phyloP scores from a whole-genome alignment of 148 eudicot species.

The Euryodendron excelsum region DNA sequence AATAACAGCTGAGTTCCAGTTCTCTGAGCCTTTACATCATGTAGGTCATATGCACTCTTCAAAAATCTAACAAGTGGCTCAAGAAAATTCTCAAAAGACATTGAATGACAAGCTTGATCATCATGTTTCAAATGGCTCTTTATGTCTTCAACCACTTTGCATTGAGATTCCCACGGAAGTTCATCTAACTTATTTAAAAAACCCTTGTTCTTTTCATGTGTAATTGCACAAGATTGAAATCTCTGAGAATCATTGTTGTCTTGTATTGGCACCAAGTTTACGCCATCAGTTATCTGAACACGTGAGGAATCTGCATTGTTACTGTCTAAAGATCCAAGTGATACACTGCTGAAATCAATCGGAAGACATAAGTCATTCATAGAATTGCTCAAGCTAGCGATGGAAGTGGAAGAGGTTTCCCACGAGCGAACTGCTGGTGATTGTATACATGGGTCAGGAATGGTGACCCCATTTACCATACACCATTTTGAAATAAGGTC shows the following conservation, averaged over 20 bases:
- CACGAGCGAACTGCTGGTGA: slow-evolving; percentile 29
- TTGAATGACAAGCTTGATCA: slow-evolving; percentile 33
- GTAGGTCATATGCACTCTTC: slow-evolving; percentile 41
- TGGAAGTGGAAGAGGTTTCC: slow-evolving; percentile 60
- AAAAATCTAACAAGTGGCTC: slow-evolving; percentile 56
- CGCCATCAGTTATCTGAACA: slow-evolving; percentile 20
- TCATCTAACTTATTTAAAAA: slow-evolving; percentile 37
- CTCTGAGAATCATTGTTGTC: slow-evolving; percentile 19
- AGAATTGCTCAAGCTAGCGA: slow-evolving; percentile 59
- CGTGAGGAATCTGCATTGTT: slow-evolving; percentile 32
- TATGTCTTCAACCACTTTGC: slow-evolving; percentile 50
- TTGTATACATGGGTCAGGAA: slow-evolving; percentile 33
- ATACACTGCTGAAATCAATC: slow-evolving; percentile 57
- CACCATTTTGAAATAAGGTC: slow-evolving; percentile 67
- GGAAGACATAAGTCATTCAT: slow-evolving; percentile 58
- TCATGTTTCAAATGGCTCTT: slow-evolving; percentile 32
- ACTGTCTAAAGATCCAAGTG: slow-evolving; percentile 56
- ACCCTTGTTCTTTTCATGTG: slow-evolving; percentile 31
- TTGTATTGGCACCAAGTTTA: slow-evolving; percentile 18
- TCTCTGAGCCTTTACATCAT: slow-evolving; percentile 51
- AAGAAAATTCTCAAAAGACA: slow-evolving; percentile 47
- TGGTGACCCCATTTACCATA: slow-evolving; percentile 24
- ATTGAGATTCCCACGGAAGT: slow-evolving; percentile 71
- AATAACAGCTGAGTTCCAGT: slow-evolving; percentile 50
- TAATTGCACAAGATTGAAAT: slow-evolving; percentile 25